phyloP scores from a whole-genome alignment of 805 yeast genomes.

The Wickerhamomyces canadensis region DNA sequence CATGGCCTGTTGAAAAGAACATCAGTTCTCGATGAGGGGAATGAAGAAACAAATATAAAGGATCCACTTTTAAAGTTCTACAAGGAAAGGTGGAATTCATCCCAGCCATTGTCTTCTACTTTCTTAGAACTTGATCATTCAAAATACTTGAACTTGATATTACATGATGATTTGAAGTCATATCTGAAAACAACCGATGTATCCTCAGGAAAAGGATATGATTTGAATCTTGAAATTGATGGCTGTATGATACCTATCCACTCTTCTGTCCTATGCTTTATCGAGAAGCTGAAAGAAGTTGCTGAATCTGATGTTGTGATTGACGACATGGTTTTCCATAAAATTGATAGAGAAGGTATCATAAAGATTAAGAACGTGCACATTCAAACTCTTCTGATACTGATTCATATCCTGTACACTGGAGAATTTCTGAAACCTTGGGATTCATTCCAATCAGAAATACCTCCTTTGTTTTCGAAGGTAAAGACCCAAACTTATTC shows the following conservation, averaged over 20 bases:
- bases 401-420: slow-evolving; percentile 46
- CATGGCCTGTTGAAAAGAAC: background rate
- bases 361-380: slow-evolving; percentile 15
- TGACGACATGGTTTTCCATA: slow-evolving; percentile 13
- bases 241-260: slow-evolving; percentile 32
- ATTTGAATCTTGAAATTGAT: slow-evolving; percentile 28
- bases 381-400: slow-evolving; percentile 29
- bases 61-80: slow-evolving; percentile 17
- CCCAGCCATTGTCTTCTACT: slow-evolving; percentile 13
- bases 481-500: slow-evolving; percentile 7
- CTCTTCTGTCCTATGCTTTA: slow-evolving; percentile 27
- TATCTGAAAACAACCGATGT: slow-evolving; percentile 9
- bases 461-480: background rate
- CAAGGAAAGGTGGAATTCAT: slow-evolving; percentile 19
- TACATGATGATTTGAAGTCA: slow-evolving; percentile 5
- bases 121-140: slow-evolving; percentile 1
- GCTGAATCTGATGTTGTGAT: slow-evolving; percentile 2
- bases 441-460: slow-evolving; percentile 12
- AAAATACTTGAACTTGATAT: slow-evolving; percentile 4
- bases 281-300: slow-evolving; percentile 2
- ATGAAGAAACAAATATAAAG: slow-evolving; percentile 3
- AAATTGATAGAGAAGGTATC: slow-evolving; percentile 12
- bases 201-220: slow-evolving; percentile 27
- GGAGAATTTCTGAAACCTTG: slow-evolving; percentile 40
- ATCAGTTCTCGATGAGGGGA: background rate